phyloP scores from a whole-genome alignment of 805 yeast species.

The Maudiozyma bulderi region DNA sequence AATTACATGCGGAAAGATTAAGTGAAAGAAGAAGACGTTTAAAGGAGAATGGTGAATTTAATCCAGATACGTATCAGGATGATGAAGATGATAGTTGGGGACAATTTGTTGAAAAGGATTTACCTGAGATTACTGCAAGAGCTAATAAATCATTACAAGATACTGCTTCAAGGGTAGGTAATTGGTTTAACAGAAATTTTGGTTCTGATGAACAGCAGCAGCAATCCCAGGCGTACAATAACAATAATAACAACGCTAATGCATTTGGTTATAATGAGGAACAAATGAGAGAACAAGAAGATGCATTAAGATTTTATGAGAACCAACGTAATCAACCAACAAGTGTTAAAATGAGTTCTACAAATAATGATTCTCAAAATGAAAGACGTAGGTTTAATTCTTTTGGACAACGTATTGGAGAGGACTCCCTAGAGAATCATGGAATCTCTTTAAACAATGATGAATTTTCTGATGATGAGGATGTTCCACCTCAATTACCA shows the following conservation, averaged over 20 bases:
- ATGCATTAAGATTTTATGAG: constrained; percentile 9
- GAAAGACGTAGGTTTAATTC: constrained; percentile 26
- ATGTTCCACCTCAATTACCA: constrained; percentile 28
- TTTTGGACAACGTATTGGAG: constrained; percentile 26
- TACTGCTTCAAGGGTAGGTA: constrained; percentile 62
- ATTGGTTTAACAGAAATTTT: constrained; percentile 57
- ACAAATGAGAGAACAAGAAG: constrained; percentile 12
- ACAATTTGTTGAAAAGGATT: constrained; percentile 45
- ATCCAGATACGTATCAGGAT: constrained; percentile 30
- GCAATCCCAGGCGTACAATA: background rate
- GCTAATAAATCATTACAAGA: constrained; percentile 72
- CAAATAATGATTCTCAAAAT: constrained; percentile 3
- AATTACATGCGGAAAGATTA: constrained; percentile 22
- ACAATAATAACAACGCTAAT: background rate
- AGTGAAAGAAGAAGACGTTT: constrained; percentile 20
- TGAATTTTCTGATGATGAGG: constrained; percentile 27
- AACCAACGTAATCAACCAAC: constrained; percentile 4
- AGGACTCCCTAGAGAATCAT: constrained; percentile 24
- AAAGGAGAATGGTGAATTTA: constrained; percentile 11
- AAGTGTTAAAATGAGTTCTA: background rate
- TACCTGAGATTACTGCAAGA: constrained; percentile 54
- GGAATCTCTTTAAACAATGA: constrained; percentile 25
- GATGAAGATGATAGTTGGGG: constrained; percentile 42
- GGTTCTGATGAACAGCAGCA: constrained; percentile 4
- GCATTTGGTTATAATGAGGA: constrained; percentile 1